Base-by-base conservation (phyloP, 2,329 filamentous ascomycete genomes). In the Aspergillus intermedius region DNA sequence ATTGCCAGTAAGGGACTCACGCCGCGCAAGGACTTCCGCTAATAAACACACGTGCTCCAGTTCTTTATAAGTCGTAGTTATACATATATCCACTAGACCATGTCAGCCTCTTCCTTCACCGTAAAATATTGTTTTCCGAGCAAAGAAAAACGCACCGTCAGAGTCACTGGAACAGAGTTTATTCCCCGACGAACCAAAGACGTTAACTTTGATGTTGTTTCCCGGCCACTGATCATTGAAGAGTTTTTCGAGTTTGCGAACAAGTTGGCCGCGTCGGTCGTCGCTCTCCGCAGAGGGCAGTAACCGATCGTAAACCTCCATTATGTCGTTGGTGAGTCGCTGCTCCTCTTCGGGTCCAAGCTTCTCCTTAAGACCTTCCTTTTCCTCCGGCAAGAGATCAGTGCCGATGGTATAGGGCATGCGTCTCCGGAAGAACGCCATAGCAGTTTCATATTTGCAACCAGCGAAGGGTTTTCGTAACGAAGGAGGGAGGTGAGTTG, bases 141-240 rank as follows among this genome's bases (percentile, higher is more conserved):
- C 10, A 30, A 30, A 28, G 53, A 19, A 44, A 25, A 32, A 61
- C 83, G 60, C 75, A 95, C 90, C 88, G 74, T 98, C 93, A 46
- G 93, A 98, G 64, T 96, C 90, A 68, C 89, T 91, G 30, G 91
- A 95, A 70, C 90, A 96, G 49, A 98, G 75, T 67, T 93, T 74
- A 69, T 98, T 98, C 43, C 93, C 93, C 4, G 93, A 97, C 4
- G 93, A 97, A n/a, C 93, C 93, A 77, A 98, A 98, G 13, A 97
- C 82, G 66, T 93, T 86, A 32, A 96, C 93, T 57, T 81, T 84
- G 62, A 96, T 96, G 52, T 94, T 80, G 61, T 89, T 86, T 1
- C 87, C 89, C 1, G 93, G 93, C 88, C 91, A 98, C 64, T 94
- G 83, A 6, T 87, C 80, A 61, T 94, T 93, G 65, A 98, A 83